phyloP scores from a whole-genome alignment of 441 rosid genomes.

The Metrosideros polymorpha region DNA sequence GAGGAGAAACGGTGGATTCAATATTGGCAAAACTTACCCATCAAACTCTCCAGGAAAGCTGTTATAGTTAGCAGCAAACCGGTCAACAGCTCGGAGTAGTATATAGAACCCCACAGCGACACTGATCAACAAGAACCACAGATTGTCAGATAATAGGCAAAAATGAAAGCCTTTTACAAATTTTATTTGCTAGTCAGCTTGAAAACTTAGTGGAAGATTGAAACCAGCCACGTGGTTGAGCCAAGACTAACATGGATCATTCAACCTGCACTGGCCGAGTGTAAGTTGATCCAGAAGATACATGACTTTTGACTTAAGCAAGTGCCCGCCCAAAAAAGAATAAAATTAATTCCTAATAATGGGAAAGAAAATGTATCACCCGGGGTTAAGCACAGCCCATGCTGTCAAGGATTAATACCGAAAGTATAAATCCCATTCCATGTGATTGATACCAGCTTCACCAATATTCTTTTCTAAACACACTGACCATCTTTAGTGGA shows the following conservation, averaged over 20 bases:
- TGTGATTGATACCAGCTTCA: background rate
- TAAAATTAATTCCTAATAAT: background rate
- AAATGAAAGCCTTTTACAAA: background rate
- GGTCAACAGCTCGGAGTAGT: conserved; percentile 86
- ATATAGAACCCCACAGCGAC: conserved; percentile 69
- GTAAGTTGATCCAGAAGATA: background rate
- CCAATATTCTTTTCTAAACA: background rate
- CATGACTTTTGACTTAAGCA: background rate
- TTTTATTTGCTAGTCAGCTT: background rate
- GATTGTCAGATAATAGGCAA: background rate
- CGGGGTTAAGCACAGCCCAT: background rate
- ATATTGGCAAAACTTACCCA: conserved; percentile 38
- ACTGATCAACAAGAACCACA: conserved; percentile 28
- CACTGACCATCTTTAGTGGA: background rate
- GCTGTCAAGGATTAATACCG: background rate
- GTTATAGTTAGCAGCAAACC: conserved; percentile 73
- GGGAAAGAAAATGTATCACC: background rate
- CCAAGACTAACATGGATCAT: background rate
- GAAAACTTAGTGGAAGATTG: background rate
- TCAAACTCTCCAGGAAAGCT: conserved; percentile 88
- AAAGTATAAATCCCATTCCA: background rate
- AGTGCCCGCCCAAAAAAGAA: background rate
- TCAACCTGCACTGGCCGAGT: background rate
- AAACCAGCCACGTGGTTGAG: background rate
- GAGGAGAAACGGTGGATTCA: background rate